Percentiles rank a stretch among this genome's conserved stretches.
phyloP scores from a whole-genome alignment of 495 filamentous ascomycete genomes.

The Lasiosphaeria miniovina region DNA sequence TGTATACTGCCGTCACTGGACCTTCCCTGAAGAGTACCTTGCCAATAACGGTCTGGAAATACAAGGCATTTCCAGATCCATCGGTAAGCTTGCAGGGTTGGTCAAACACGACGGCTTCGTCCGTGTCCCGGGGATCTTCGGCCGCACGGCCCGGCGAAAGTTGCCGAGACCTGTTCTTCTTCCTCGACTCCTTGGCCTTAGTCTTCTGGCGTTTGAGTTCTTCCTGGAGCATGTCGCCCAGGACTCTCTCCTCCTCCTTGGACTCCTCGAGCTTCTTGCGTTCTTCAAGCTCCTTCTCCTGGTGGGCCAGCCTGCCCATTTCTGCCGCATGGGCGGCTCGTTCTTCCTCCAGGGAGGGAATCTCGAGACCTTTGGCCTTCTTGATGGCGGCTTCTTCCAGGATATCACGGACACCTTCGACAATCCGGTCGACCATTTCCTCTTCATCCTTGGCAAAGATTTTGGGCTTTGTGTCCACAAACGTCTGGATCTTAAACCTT shows the following conservation, averaged over 20 bases:
- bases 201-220: slow-evolving; percentile 64
- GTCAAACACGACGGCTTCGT: slow-evolving; percentile 62
- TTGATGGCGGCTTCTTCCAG: slow-evolving; percentile 80
- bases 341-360: slow-evolving; percentile 89
- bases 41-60: slow-evolving; percentile 63
- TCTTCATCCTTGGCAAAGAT: slow-evolving; percentile 53
- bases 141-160: slow-evolving; percentile 25
- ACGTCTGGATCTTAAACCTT: slow-evolving; percentile 63
- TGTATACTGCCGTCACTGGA: slow-evolving; percentile 59
- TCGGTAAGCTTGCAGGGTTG: slow-evolving; percentile 60
- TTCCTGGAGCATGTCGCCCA: slow-evolving; percentile 73
- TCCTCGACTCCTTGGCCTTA: slow-evolving; percentile 53
- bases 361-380: slow-evolving; percentile 63
- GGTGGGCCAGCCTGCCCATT: slow-evolving; percentile 47
- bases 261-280: slow-evolving; percentile 54
- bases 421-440: slow-evolving; percentile 88
- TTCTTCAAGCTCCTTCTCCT: slow-evolving; percentile 47
- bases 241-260: slow-evolving; percentile 69
- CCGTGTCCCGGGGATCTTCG: slow-evolving; percentile 29
- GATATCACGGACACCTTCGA: slow-evolving; percentile 77
- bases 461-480: slow-evolving; percentile 67
- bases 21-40: slow-evolving; percentile 57
- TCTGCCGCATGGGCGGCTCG: slow-evolving; percentile 62
- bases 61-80: slow-evolving; percentile 49
- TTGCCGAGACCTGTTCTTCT: slow-evolving; percentile 38